A percentile compares a stretch with the other conserved stretches of the same genome.
These are phyloP conservation scores for Gautieria morchelliformis DNA, from an alignment of 768 basidiomycete species.

Conservation along the genomic window DNA sequence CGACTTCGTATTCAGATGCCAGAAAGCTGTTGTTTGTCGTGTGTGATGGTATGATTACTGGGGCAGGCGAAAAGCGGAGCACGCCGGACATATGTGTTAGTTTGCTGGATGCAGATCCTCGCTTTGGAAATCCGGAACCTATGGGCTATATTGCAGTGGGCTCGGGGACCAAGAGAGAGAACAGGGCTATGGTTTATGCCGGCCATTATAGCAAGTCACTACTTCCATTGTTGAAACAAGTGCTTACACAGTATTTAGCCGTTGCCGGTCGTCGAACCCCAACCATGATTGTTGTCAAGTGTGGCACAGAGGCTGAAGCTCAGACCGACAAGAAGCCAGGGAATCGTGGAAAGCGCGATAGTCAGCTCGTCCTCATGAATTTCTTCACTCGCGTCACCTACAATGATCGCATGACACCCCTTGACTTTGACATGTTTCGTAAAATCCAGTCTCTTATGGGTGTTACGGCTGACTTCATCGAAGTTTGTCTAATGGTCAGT, in stretches of 20 bases:
- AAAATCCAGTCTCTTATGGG: slow-evolving; percentile 96
- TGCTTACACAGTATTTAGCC: slow-evolving; percentile 25
- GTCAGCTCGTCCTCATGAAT: slow-evolving; percentile 98
- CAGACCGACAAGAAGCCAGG: slow-evolving; percentile 85
- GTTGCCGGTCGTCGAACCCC: slow-evolving; percentile 87
- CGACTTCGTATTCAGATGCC: slow-evolving; percentile 83
- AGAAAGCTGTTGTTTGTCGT: slow-evolving; percentile 91
- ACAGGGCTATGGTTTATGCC: slow-evolving; percentile 96
- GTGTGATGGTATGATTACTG: slow-evolving; percentile 98
- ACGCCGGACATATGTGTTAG: slow-evolving; percentile 96
- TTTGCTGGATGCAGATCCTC: slow-evolving; percentile 83
- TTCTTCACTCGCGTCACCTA: slow-evolving; percentile 99
- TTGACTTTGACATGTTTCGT: slow-evolving; percentile 97
- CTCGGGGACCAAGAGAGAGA: slow-evolving; percentile 79
- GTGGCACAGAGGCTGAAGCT: slow-evolving; percentile 83
- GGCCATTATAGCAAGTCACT: slow-evolving; percentile 88
- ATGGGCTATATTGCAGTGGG: slow-evolving; percentile 93
- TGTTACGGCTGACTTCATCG: slow-evolving; percentile 98
- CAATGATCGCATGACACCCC: slow-evolving; percentile 95
- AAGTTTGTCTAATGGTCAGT: slow-evolving; percentile 89
- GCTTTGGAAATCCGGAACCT: slow-evolving; percentile 92
- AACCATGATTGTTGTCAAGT: slow-evolving; percentile 91
- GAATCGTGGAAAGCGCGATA: slow-evolving; percentile 97
- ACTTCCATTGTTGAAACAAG: not conserved
- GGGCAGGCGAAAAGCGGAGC: slow-evolving; percentile 88